Evolutionary conservation across 2,329 filamentous ascomycete genomes (phyloP).

Genomic region (Aspergillus transmontanensis): DNA sequence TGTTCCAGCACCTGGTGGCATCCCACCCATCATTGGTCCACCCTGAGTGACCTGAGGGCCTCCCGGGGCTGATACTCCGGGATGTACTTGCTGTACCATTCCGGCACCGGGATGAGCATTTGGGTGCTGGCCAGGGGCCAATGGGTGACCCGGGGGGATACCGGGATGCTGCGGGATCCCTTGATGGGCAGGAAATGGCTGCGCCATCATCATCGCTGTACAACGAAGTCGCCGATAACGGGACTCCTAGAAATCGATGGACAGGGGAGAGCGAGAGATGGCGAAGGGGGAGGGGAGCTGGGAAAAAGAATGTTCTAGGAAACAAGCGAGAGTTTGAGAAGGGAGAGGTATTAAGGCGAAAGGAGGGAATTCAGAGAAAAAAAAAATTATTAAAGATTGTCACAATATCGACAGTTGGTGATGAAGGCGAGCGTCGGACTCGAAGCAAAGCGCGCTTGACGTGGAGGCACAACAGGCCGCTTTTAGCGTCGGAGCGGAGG

Average conservation of each 20-base stretch:
- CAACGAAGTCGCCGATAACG: constrained; percentile 37
- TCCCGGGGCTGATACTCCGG: constrained; percentile 61
- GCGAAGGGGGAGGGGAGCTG: constrained; percentile 7
- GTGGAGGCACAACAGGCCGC: constrained; percentile 33
- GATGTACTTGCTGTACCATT: constrained; percentile 62
- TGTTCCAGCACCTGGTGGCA: constrained; percentile 61
- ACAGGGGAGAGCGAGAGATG: constrained; percentile 10
- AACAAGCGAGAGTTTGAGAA: neutral
- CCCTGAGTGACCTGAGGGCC: constrained; percentile 63
- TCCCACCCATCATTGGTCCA: constrained; percentile 65
- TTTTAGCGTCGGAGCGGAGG: constrained; percentile 39
- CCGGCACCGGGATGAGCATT: constrained; percentile 55
- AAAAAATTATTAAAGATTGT: constrained; percentile 3
- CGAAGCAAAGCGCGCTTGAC: constrained; percentile 32
- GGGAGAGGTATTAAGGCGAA: neutral
- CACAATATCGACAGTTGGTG: constrained; percentile 15
- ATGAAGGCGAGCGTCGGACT: constrained; percentile 24
- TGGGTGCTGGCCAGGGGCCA: constrained; percentile 59
- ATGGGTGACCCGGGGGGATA: constrained; percentile 63
- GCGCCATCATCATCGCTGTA: constrained; percentile 56
- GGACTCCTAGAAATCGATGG: constrained; percentile 26
- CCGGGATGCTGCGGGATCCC: constrained; percentile 61
- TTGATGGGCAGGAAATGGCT: constrained; percentile 61
- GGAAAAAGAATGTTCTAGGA: constrained; percentile 4
- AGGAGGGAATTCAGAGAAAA: neutral